Evolutionary conservation across 345 rosid genomes (phyloP).

Genomic region (Hypericum perforatum): DNA sequence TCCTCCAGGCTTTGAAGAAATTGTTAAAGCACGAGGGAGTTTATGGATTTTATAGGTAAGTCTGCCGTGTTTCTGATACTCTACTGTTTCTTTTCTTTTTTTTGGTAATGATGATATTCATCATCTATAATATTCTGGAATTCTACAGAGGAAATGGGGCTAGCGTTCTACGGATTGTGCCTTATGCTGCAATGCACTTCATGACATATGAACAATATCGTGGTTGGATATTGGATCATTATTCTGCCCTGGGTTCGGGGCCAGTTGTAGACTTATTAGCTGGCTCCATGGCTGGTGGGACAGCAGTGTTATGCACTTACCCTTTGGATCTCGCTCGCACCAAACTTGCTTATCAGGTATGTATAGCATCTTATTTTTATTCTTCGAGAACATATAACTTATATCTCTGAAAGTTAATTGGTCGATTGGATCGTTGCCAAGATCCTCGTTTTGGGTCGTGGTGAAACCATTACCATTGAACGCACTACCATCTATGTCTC

Average conservation of each 20-base stretch:
- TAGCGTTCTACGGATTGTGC: conserved; percentile 85
- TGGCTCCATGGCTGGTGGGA: conserved; percentile 94
- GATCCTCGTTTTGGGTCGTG: no score
- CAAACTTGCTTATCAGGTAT: conserved; percentile 94
- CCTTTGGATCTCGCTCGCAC: conserved; percentile 96
- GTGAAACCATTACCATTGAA: no score
- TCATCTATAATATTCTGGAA: conserved; percentile 11
- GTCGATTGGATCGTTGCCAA: no score
- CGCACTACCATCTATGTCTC: no score
- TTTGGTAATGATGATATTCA: not conserved
- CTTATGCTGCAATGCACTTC: conserved; percentile 93
- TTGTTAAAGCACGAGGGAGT: conserved; percentile 71
- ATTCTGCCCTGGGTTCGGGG: conserved; percentile 65
- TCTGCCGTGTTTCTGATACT: conserved; percentile 3
- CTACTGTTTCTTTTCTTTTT: conserved; percentile 1
- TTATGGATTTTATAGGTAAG: conserved; percentile 81
- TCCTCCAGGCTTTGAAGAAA: conserved; percentile 61
- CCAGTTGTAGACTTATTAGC: conserved; percentile 87
- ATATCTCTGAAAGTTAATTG: no score
- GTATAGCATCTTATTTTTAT: conserved; percentile 8
- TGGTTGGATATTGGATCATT: conserved; percentile 68
- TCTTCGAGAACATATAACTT: not conserved
- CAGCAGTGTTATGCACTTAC: conserved; percentile 90
- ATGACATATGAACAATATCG: conserved; percentile 94
- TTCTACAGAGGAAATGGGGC: conserved; percentile 86